Conservation (phyloP, 2,329 filamentous ascomycete genomes). For the Verticillium isaacii region DNA sequence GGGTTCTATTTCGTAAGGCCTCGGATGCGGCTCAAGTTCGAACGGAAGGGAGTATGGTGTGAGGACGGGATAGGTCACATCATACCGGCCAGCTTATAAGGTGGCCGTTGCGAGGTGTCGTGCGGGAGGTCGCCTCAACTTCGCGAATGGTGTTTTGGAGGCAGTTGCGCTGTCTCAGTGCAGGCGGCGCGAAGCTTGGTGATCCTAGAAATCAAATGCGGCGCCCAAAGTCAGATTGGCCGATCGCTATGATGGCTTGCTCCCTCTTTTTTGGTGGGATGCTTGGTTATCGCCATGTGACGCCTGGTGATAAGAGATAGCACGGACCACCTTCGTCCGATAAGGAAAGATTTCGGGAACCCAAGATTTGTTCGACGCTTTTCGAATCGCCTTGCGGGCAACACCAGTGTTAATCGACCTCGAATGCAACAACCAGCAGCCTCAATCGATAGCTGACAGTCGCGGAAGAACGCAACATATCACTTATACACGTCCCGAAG, state of each 20-base stretch:
- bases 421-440: background rate
- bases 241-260: background rate
- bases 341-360: background rate
- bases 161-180: background rate
- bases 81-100: conserved; percentile 8
- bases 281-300: conserved; percentile 2
- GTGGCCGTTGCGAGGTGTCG: background rate
- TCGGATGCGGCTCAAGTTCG: conserved; percentile 12
- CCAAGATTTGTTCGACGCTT: background rate
- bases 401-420: background rate
- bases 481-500: background rate
- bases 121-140: background rate
- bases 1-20: conserved; percentile 10
- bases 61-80: conserved; percentile 11
- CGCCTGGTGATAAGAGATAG: background rate
- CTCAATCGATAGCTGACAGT: background rate
- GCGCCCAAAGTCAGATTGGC: background rate
- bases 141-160: background rate
- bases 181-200: background rate
- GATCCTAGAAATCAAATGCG: background rate
- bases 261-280: conserved; percentile 4
- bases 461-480: background rate
- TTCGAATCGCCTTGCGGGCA: background rate
- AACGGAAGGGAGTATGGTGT: conserved; percentile 9
- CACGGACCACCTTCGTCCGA: background rate